phyloP scores from a whole-genome alignment of 345 rosid genomes.

The Dimocarpus longan region DNA sequence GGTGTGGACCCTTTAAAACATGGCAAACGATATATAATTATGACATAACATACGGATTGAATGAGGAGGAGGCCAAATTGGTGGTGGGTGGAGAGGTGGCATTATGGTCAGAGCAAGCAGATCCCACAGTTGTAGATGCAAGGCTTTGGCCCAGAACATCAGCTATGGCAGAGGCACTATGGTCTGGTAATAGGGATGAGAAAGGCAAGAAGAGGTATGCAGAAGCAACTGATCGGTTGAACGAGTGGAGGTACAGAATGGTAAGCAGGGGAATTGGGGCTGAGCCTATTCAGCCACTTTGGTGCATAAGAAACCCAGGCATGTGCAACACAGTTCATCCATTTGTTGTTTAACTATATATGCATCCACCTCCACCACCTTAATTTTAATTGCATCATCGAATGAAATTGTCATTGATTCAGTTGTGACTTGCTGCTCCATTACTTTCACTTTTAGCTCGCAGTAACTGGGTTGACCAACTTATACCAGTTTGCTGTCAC shows the following conservation, averaged over 20 bases:
- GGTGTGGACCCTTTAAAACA: slow-evolving; percentile 90
- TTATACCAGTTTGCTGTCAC: too few species aligned
- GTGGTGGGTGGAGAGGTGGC: slow-evolving; percentile 93
- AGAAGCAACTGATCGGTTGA: slow-evolving; percentile 71
- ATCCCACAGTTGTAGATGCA: slow-evolving; percentile 60
- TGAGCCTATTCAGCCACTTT: slow-evolving; percentile 89
- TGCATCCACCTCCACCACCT: too few species aligned
- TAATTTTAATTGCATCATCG: too few species aligned
- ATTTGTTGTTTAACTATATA: background rate
- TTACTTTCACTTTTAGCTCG: too few species aligned
- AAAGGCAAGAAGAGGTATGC: slow-evolving; percentile 65
- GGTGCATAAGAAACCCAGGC: slow-evolving; percentile 79
- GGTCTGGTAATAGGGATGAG: slow-evolving; percentile 83
- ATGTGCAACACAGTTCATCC: slow-evolving; percentile 73
- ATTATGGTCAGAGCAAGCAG: slow-evolving; percentile 95
- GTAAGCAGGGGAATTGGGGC: slow-evolving; percentile 74
- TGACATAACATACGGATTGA: slow-evolving; percentile 69
- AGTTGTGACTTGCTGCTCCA: background rate
- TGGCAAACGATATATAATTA: slow-evolving; percentile 90
- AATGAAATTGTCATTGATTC: background rate
- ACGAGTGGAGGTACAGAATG: slow-evolving; percentile 89
- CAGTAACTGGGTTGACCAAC: too few species aligned
- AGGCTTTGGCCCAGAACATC: slow-evolving; percentile 85
- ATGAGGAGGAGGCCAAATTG: slow-evolving; percentile 62
- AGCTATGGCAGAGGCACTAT: slow-evolving; percentile 78